These are phyloP conservation scores for Tanozyma kutaoensis DNA, from an alignment of 805 yeast species.

Conservation along the genomic window DNA sequence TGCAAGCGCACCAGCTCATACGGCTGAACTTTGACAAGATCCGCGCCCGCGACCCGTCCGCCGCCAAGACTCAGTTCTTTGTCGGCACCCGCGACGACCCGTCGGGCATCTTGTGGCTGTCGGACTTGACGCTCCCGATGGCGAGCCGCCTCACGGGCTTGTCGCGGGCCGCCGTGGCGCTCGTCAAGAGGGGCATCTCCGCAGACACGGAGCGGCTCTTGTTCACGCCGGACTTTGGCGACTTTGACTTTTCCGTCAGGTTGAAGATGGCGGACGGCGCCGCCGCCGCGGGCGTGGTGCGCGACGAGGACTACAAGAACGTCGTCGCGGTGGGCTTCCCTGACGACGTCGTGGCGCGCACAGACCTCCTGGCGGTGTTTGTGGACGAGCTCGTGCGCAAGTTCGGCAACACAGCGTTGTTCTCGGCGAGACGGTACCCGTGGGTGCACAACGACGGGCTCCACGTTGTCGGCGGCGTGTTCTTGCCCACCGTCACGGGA, in stretches of 20 bases:
- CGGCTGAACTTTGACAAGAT: constrained; percentile 52
- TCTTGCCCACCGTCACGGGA: constrained; percentile 51
- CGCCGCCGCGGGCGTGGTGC: constrained; percentile 42
- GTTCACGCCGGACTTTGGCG: constrained; percentile 73
- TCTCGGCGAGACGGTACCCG: constrained; percentile 48
- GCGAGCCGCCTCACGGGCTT: constrained; percentile 83
- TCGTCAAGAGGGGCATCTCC: constrained; percentile 32
- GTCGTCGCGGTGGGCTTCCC: constrained; percentile 29
- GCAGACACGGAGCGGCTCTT: constrained; percentile 33
- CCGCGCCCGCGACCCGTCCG: constrained; percentile 71
- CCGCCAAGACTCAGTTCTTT: constrained; percentile 66
- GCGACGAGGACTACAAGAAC: constrained; percentile 46
- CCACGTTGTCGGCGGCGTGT: constrained; percentile 66
- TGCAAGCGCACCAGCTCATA: constrained; percentile 48
- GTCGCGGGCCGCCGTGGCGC: constrained; percentile 53
- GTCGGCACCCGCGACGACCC: constrained; percentile 75
- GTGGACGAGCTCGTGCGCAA: constrained; percentile 47
- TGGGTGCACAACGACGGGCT: constrained; percentile 42
- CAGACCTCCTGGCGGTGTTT: constrained; percentile 51
- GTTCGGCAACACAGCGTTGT: constrained; percentile 54
- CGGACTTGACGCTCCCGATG: constrained; percentile 50
- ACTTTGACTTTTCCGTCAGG: constrained; percentile 67
- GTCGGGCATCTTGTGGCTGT: constrained; percentile 79
- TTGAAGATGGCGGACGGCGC: constrained; percentile 34
- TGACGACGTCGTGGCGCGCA: constrained; percentile 30